A percentile compares a stretch with the other conserved stretches of the same genome.
Conservation (phyloP, 2,329 filamentous ascomycete species). For the Colletotrichum sp. region DNA sequence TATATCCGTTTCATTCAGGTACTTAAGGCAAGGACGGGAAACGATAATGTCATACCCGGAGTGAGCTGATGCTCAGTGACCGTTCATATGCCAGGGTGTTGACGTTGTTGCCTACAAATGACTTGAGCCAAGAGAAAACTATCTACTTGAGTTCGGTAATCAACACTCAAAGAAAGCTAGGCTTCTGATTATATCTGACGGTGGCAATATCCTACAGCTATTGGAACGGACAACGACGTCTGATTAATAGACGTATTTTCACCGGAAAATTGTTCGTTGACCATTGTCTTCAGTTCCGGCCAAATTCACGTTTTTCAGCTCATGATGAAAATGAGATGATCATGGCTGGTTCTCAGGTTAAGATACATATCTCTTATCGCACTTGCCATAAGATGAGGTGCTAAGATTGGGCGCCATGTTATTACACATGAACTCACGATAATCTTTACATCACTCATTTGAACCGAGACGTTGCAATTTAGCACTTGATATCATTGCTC, state of each 20-base stretch:
- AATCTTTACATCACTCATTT: neutral
- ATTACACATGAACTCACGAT: neutral
- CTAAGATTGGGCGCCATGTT: neutral
- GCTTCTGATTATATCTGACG: neutral
- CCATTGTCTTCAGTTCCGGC: accelerated
- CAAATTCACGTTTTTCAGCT: too few relatives aligned
- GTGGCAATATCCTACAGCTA: neutral
- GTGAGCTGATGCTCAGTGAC: neutral
- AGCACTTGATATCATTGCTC: neutral
- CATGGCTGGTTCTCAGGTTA: neutral
- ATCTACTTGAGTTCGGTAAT: neutral
- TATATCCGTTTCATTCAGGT: neutral
- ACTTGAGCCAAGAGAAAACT: neutral
- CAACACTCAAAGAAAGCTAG: neutral
- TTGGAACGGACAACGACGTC: neutral
- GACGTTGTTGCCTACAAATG: neutral
- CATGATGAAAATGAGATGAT: neutral
- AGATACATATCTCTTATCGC: neutral
- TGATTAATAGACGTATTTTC: neutral
- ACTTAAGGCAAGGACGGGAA: neutral
- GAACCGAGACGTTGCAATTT: neutral
- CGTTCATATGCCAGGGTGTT: neutral
- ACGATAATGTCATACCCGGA: neutral
- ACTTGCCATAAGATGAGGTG: neutral
- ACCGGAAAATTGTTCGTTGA: accelerated